Conservation (phyloP, 2,329 filamentous ascomycete species). For the Monosporascus ibericus region DNA sequence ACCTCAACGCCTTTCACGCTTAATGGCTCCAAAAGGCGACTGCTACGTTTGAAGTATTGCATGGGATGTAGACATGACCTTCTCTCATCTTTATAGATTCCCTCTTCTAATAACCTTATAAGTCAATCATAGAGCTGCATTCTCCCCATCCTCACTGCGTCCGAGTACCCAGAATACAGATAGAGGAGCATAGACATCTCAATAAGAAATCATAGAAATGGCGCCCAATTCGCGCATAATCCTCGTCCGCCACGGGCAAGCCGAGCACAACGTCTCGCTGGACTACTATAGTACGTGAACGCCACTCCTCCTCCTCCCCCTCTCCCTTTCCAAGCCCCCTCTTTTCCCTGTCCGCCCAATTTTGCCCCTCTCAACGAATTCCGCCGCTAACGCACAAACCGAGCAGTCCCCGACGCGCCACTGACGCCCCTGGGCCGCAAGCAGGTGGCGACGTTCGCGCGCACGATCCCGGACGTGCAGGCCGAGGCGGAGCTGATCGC, state of each 20-base stretch:
- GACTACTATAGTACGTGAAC: conserved; percentile 18
- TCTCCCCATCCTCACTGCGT: too few relatives aligned
- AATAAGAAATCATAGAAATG: conserved; percentile 5
- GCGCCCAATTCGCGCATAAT: conserved; percentile 20
- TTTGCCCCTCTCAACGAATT: too few relatives aligned
- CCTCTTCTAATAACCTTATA: too few relatives aligned
- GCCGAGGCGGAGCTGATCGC: conserved; percentile 19
- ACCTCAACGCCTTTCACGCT: too few relatives aligned
- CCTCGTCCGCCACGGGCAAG: conserved; percentile 21
- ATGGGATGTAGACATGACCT: too few relatives aligned
- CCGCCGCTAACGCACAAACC: not conserved
- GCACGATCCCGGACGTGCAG: conserved; percentile 12
- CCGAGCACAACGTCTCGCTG: conserved; percentile 21
- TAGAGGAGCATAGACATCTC: too few relatives aligned
- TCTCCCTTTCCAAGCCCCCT: not conserved
- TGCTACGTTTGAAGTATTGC: too few relatives aligned
- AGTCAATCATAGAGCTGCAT: too few relatives aligned
- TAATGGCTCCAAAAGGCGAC: too few relatives aligned
- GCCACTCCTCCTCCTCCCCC: not conserved
- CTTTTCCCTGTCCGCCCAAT: too few relatives aligned
- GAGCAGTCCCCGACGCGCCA: conserved; percentile 17
- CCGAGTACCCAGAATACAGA: too few relatives aligned
- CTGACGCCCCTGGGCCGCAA: conserved; percentile 19
- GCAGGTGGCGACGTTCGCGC: conserved; percentile 17
- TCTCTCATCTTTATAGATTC: too few relatives aligned